Evolutionary conservation across 2,329 filamentous ascomycete species (phyloP).

Genomic region (Colletotrichum sp.): DNA sequence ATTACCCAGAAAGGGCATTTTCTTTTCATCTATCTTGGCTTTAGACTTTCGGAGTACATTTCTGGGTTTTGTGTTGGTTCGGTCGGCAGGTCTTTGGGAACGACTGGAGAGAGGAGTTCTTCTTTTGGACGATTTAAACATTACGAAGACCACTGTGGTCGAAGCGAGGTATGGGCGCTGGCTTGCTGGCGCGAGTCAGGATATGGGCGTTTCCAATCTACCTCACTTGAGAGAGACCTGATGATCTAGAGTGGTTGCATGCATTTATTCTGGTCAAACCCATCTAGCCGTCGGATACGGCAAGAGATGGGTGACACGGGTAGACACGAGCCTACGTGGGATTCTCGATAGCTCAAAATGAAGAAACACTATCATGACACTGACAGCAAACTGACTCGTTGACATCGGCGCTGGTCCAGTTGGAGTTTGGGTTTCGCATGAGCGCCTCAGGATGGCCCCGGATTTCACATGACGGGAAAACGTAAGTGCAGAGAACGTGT

Average conservation of each 20-base stretch:
- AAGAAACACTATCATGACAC: not conserved
- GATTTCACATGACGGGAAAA: not conserved
- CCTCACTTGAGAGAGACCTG: not conserved
- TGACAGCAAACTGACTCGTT: not conserved
- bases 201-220: not conserved
- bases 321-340: not conserved
- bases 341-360: not conserved
- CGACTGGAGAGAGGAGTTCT: not conserved
- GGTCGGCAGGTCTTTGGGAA: not conserved
- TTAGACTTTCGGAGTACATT: constrained; percentile 13
- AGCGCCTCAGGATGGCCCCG: not conserved
- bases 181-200: not conserved
- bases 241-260: not conserved
- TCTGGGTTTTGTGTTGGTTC: not conserved
- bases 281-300: not conserved
- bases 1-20: not conserved
- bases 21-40: not conserved
- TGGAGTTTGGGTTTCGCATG: not conserved
- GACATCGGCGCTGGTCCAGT: not conserved
- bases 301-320: not conserved
- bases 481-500: not conserved
- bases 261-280: not conserved
- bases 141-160: not conserved
- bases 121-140: not conserved
- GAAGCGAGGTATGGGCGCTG: not conserved